Percentiles rank a stretch among this genome's conserved stretches.
These are phyloP conservation scores for Fragilariopsis cylindrus DNA, from an alignment of 108 stramenopile genomes.

Conservation along the genomic window DNA sequence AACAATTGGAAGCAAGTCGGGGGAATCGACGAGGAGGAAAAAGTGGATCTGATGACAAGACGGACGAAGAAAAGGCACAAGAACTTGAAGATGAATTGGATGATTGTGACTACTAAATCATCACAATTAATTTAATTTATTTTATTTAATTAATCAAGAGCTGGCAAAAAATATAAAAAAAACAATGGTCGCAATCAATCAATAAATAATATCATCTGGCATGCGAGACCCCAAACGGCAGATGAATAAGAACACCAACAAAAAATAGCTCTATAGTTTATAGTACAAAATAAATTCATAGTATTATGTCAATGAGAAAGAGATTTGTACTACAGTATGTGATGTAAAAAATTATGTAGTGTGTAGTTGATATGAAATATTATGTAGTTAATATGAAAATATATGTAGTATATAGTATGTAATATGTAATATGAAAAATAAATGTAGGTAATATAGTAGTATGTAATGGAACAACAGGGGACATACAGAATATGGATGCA, in stretches of 20 bases:
- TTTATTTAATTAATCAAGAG: not conserved
- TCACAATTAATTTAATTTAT: too few relatives aligned
- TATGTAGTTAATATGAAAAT: not conserved
- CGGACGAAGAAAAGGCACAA: constrained; percentile 88
- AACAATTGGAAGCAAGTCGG: constrained; percentile 83
- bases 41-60: constrained; percentile 70
- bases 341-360: too few relatives aligned
- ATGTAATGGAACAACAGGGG: not conserved
- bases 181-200: too few relatives aligned
- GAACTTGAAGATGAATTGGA: constrained; percentile 87
- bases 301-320: too few relatives aligned
- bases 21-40: constrained; percentile 66
- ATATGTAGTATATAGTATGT: too few relatives aligned
- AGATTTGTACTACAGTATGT: too few relatives aligned
- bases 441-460: not conserved
- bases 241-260: too few relatives aligned
- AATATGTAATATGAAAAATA: not conserved
- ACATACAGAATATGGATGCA: not conserved
- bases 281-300: too few relatives aligned
- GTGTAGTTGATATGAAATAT: not conserved
- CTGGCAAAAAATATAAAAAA: too few relatives aligned
- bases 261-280: too few relatives aligned
- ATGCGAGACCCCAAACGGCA: too few relatives aligned
- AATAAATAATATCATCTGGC: too few relatives aligned
- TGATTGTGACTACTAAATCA: constrained; percentile 59